These are phyloP conservation scores for Plectosphaerella plurivora DNA, from an alignment of 2,329 filamentous ascomycete species.

Conservation along the genomic window DNA sequence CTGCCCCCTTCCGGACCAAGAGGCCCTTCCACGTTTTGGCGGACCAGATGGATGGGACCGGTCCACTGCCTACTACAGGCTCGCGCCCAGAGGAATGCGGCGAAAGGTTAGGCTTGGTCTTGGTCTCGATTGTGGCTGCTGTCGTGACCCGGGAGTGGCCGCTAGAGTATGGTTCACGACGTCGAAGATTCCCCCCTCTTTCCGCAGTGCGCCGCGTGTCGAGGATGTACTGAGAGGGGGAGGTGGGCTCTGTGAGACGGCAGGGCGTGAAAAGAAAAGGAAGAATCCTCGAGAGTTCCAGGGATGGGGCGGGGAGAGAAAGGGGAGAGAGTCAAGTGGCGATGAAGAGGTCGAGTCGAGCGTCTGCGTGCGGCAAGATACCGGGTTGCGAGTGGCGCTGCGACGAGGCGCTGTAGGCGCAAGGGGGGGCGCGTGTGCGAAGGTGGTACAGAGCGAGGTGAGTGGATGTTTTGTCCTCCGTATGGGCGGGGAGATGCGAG, in stretches of 20 bases:
- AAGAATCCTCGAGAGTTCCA: conserved; percentile 5
- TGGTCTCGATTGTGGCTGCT: conserved; percentile 5
- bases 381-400: background rate
- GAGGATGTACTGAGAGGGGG: conserved; percentile 1
- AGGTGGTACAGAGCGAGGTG: conserved; percentile 13
- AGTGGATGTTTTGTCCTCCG: background rate
- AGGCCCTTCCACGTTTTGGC: conserved; percentile 13
- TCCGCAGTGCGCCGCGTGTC: background rate
- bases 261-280: conserved; percentile 9
- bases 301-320: conserved; percentile 5
- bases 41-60: conserved; percentile 9
- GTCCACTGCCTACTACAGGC: conserved; percentile 1
- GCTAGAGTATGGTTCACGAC: conserved; percentile 6
- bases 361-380: background rate
- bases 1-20: conserved; percentile 24
- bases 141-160: conserved; percentile 5
- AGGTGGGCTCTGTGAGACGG: conserved; percentile 5
- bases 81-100: conserved; percentile 2
- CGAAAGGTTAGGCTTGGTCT: background rate
- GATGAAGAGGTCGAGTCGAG: conserved; percentile 4
- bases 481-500: conserved; percentile 6
- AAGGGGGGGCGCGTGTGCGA: conserved; percentile 17
- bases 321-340: background rate
- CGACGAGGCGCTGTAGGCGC: conserved; percentile 19
- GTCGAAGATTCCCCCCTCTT: background rate